Percentiles rank a stretch among this genome's conserved stretches.
These are phyloP conservation scores for Thuja plicata DNA, from an alignment of 83 land plant species.

Conservation along the genomic window DNA sequence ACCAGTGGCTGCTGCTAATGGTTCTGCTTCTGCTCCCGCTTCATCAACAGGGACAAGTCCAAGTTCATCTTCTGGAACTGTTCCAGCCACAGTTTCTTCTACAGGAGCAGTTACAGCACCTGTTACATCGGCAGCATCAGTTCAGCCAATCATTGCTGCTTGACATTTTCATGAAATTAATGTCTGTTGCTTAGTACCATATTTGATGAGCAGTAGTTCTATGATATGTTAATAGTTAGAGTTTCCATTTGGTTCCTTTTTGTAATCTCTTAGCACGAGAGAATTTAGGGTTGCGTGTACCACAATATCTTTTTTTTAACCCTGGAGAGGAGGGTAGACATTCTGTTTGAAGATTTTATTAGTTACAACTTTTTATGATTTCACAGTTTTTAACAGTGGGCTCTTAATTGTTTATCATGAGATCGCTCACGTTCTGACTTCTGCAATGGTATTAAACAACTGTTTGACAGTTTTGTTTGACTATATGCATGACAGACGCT, in stretches of 20 bases:
- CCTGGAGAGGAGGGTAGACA: slow-evolving; percentile 12
- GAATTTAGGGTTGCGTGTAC: neutral
- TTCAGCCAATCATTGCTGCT: neutral
- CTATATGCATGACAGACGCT: neutral
- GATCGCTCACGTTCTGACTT: neutral
- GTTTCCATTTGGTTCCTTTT: neutral
- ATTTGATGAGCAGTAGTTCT: neutral
- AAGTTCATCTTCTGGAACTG: slow-evolving; percentile 4
- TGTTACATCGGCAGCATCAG: slow-evolving; percentile 9
- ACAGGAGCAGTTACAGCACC: neutral
- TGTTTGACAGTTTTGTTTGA: slow-evolving; percentile 8
- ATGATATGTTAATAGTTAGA: neutral
- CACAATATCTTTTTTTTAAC: neutral
- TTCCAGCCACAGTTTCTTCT: slow-evolving; percentile 7
- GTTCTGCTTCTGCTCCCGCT: neutral
- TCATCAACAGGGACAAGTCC: slow-evolving; percentile 7
- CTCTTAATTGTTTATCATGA: neutral
- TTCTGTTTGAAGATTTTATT: neutral
- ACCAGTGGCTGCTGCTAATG: slow-evolving; percentile 15
- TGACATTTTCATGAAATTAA: slow-evolving; percentile 3
- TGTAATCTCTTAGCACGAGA: neutral
- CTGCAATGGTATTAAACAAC: slow-evolving; percentile 1
- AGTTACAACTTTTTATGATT: neutral
- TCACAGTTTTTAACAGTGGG: neutral
- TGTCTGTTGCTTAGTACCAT: neutral